Conservation (phyloP, 164 flowering plant genomes). For the Protea cynaroides region DNA sequence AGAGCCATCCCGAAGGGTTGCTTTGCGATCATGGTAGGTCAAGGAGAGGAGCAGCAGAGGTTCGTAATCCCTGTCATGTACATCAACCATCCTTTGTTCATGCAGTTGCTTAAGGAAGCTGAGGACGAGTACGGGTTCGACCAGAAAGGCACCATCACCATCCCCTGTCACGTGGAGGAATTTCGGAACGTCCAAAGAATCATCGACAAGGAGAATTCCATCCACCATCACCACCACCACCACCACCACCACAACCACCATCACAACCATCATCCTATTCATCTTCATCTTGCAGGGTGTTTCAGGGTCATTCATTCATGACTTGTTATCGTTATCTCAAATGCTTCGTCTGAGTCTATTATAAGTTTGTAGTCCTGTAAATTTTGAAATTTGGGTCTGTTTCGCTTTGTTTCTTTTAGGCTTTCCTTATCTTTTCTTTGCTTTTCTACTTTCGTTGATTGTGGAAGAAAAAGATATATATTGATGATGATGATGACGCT, state of each 20-base stretch:
- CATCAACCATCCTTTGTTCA: slow-evolving; percentile 70
- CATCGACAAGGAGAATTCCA: slow-evolving; percentile 50
- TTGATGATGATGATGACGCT: too few species aligned
- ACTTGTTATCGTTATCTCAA: too few species aligned
- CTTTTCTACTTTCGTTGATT: not conserved
- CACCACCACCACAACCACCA: slow-evolving; percentile 6
- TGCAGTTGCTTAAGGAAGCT: slow-evolving; percentile 63
- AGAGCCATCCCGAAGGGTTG: slow-evolving; percentile 62
- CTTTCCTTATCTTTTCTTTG: not conserved
- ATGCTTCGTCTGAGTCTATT: too few species aligned
- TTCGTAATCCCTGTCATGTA: slow-evolving; percentile 64
- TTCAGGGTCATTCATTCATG: slow-evolving; percentile 6
- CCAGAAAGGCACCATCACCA: slow-evolving; percentile 64
- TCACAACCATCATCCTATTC: not conserved
- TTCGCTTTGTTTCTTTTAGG: not conserved
- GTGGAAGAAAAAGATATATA: not conserved
- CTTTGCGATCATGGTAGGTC: slow-evolving; percentile 65
- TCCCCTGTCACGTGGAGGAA: slow-evolving; percentile 71
- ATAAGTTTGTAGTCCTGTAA: not conserved
- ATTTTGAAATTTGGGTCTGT: not conserved
- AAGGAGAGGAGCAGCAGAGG: slow-evolving; percentile 54
- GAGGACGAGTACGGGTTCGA: slow-evolving; percentile 81
- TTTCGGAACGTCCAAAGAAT: slow-evolving; percentile 53
- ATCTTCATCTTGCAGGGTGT: slow-evolving; percentile 5
- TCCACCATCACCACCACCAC: slow-evolving; percentile 9